phyloP scores from a whole-genome alignment of 1,284 basidiomycete genomes.

The Ceratobasidium papillatum region DNA sequence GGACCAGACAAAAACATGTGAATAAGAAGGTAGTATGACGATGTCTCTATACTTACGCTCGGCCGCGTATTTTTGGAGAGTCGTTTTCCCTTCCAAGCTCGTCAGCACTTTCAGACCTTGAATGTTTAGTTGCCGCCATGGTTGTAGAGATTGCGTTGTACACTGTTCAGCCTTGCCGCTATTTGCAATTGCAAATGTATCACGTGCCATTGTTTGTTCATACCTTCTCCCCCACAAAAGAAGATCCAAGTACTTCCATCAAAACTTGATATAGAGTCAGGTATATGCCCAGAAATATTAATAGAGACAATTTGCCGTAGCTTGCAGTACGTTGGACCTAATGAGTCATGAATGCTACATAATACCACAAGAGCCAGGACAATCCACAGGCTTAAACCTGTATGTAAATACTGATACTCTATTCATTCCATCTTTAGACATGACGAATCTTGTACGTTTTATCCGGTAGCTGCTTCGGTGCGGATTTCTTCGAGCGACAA shows the following conservation, averaged over 20 bases:
- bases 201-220: background rate
- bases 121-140: background rate
- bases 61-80: slow-evolving; percentile 9
- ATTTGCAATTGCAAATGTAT: background rate
- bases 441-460: too few relatives aligned
- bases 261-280: too few relatives aligned
- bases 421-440: background rate
- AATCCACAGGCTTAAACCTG: too few relatives aligned
- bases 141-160: background rate
- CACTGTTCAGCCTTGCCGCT: background rate
- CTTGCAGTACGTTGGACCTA: background rate
- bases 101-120: background rate
- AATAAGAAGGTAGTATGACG: background rate
- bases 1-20: background rate
- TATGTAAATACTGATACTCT: too few relatives aligned
- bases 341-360: too few relatives aligned
- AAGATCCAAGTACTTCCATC: too few relatives aligned
- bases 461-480: background rate
- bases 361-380: too few relatives aligned
- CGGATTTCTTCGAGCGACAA: background rate
- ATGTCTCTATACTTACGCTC: background rate
- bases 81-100: background rate
- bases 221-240: too few relatives aligned
- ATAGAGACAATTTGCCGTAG: too few relatives aligned
- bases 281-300: too few relatives aligned